phyloP scores from a whole-genome alignment of 2,329 filamentous ascomycete genomes.

The Bertia moriformis region DNA sequence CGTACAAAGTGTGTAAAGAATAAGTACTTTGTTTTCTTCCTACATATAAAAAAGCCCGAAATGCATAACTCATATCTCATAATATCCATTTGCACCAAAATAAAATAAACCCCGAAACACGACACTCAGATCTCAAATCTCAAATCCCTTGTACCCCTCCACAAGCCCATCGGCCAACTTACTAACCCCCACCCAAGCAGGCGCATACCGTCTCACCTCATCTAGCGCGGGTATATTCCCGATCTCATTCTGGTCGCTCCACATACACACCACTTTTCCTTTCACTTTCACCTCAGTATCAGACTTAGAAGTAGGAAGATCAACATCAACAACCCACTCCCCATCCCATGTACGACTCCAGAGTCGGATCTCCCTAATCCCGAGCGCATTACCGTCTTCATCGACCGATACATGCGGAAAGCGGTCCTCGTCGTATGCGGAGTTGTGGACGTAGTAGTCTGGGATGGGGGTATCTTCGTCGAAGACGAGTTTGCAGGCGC shows the following conservation, averaged over 20 bases:
- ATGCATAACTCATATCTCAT: neutral
- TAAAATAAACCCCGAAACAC: neutral
- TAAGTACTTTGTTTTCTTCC: neutral
- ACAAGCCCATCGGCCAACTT: conserved; percentile 69
- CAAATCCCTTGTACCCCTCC: conserved; percentile 61
- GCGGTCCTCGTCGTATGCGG: conserved; percentile 40
- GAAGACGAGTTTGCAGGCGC: conserved; percentile 63
- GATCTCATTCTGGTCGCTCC: conserved; percentile 68
- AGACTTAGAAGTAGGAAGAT: conserved; percentile 9
- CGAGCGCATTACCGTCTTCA: conserved; percentile 17
- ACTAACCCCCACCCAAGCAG: conserved; percentile 64
- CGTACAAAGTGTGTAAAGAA: neutral
- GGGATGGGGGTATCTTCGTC: conserved; percentile 45
- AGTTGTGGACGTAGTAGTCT: conserved; percentile 48
- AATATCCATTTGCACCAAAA: neutral
- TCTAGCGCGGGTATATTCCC: conserved; percentile 70
- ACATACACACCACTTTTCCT: conserved; percentile 63
- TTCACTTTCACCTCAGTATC: conserved; percentile 22
- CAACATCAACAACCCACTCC: conserved; percentile 62
- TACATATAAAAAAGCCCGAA: neutral
- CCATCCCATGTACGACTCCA: conserved; percentile 72
- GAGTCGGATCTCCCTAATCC: conserved; percentile 55
- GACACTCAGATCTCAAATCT: conserved; percentile 15
- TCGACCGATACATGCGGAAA: conserved; percentile 33
- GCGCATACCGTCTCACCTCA: conserved; percentile 62